A percentile compares a stretch with the other conserved stretches of the same genome.
Conservation (phyloP, 1,139 yeast species). For the Yamadazyma dushanensis region DNA sequence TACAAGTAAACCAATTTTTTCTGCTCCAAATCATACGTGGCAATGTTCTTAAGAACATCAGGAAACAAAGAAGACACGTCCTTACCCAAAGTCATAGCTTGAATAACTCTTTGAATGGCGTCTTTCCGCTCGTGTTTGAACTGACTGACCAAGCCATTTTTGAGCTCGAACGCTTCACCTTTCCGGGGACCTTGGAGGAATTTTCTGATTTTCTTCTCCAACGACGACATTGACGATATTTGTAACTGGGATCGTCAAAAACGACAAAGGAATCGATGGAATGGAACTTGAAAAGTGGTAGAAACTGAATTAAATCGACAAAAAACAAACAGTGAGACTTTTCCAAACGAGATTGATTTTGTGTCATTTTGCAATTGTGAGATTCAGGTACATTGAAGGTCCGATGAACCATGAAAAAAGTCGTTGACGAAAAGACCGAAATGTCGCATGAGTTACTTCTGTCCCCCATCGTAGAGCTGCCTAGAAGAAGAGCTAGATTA, state of each 20-base stretch:
- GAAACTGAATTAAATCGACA: background rate
- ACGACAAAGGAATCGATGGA: background rate
- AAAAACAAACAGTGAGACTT: slow-evolving; percentile 2
- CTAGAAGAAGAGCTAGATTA: slow-evolving; percentile 1
- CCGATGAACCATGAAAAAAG: background rate
- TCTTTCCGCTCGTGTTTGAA: slow-evolving; percentile 93
- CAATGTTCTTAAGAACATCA: slow-evolving; percentile 92
- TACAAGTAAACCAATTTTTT: slow-evolving; percentile 93
- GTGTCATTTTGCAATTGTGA: background rate
- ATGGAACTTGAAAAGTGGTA: background rate
- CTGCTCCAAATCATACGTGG: slow-evolving; percentile 95
- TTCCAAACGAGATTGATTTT: background rate
- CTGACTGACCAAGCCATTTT: slow-evolving; percentile 89
- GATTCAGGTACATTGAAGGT: too few species aligned
- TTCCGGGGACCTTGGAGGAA: slow-evolving; percentile 48
- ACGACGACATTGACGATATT: slow-evolving; percentile 23
- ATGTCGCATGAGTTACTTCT: background rate
- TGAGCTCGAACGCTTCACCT: slow-evolving; percentile 86
- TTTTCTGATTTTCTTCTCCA: slow-evolving; percentile 45
- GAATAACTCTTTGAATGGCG: slow-evolving; percentile 94
- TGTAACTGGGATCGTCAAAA: too few species aligned
- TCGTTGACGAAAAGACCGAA: background rate
- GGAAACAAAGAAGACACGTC: slow-evolving; percentile 95
- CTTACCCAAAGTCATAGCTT: slow-evolving; percentile 99
- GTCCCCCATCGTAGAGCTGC: slow-evolving; percentile 1